Conservation (phyloP, 139 green algal species). For the Micromonas commoda region DNA sequence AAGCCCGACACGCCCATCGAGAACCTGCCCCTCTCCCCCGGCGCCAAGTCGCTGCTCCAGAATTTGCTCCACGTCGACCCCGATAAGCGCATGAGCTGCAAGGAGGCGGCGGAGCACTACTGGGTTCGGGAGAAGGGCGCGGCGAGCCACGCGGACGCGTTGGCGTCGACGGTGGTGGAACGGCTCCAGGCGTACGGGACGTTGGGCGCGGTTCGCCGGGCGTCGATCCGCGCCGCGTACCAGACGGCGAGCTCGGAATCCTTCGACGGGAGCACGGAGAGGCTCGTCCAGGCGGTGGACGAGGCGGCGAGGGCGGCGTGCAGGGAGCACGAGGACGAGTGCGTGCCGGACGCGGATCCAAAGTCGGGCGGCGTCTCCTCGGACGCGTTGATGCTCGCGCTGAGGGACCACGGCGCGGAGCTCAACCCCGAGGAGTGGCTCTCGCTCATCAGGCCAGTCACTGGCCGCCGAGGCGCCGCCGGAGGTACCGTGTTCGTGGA, state of each 20-base stretch:
- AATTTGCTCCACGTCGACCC: background rate
- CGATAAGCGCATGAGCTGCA: conserved; percentile 3
- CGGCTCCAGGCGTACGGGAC: conserved; percentile 9
- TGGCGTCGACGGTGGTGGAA: background rate
- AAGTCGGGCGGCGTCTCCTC: background rate
- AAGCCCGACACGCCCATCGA: background rate
- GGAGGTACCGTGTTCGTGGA: background rate
- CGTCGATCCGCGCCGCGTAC: background rate
- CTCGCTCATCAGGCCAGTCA: background rate
- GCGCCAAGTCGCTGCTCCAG: background rate
- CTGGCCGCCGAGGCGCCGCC: background rate
- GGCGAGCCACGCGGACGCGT: background rate
- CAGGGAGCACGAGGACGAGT: background rate
- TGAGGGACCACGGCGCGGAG: conserved; percentile 2
- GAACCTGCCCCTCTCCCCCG: conserved; percentile 1
- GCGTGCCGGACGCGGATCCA: background rate
- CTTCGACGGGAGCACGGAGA: background rate
- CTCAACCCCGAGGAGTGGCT: background rate
- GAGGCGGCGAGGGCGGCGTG: background rate
- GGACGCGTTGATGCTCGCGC: background rate
- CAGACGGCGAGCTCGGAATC: background rate
- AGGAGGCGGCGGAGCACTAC: conserved; percentile 11
- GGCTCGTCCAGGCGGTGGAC: background rate
- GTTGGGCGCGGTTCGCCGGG: background rate
- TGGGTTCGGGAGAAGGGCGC: conserved; percentile 6